Percentiles rank a stretch among this genome's conserved stretches.
These are phyloP conservation scores for Melaleuca alternifolia DNA, from an alignment of 345 rosid species.

Conservation along the genomic window DNA sequence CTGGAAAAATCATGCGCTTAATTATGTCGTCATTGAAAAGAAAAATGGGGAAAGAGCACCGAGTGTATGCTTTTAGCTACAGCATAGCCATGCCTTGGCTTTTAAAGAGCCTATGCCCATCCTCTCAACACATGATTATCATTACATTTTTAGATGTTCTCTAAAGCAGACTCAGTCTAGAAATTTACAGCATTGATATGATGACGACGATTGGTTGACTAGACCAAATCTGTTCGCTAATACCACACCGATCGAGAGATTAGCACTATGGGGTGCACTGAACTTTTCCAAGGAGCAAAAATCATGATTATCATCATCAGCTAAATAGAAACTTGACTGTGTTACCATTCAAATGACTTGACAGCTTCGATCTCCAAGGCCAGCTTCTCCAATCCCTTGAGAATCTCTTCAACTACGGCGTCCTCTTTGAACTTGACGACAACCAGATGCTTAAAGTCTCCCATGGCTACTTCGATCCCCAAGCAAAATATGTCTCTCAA, in stretches of 20 bases:
- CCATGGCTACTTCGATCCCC: conserved; percentile 12
- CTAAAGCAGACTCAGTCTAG: not conserved
- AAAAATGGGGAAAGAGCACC: not conserved
- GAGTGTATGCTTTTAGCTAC: not conserved
- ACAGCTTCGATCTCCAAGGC: conserved; percentile 60
- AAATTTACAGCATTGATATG: not conserved
- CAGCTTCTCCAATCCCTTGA: conserved; percentile 81
- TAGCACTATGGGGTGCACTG: not conserved
- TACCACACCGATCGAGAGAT: not conserved
- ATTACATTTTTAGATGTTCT: not conserved
- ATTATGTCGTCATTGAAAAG: not conserved
- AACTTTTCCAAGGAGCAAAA: not conserved
- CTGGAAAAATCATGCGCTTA: not conserved
- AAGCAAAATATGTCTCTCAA: not conserved
- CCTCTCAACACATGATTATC: not conserved
- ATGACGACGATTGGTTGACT: not conserved
- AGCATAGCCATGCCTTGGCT: not conserved
- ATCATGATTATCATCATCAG: not conserved
- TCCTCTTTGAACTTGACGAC: conserved; percentile 81
- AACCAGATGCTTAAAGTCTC: conserved; percentile 79
- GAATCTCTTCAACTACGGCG: conserved; percentile 45
- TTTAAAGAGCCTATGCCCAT: not conserved
- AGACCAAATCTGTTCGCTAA: not conserved
- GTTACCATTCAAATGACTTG: conserved; percentile 85
- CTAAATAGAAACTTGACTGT: not conserved